Base-by-base conservation (phyloP, 2,329 filamentous ascomycete species). In the Torrubiella hemipterigena region DNA sequence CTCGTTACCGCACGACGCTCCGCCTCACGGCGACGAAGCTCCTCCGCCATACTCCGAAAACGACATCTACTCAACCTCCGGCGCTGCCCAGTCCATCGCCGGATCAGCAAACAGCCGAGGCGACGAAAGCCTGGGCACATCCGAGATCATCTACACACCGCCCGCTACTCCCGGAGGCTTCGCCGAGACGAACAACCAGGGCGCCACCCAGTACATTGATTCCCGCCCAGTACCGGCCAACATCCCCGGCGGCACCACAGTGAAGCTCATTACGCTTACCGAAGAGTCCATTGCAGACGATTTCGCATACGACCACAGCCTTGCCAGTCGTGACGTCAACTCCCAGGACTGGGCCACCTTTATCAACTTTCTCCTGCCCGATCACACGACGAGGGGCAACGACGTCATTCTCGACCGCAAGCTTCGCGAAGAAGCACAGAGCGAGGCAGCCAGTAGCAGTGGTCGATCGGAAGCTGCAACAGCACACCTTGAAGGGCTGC, bases 271-370 rank as follows among this genome's bases (percentile, higher is more conserved):
- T 34, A 38, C 42, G 4, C 42, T 69, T 7, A 41, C 41, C 3
- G 39, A 48, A 4, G 35, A 46, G 19, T 58, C 56, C n/a, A 42
- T 49, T 4, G 58, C 63, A 0, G 51, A 56, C 6, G 55, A 65
- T 31, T 51, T 71, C 8, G 61, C 65, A 0, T 68, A 59, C 32
- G 55, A 51, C 2, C 31, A 40, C 8, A 51, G 50, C 19, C 58
- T 57, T 44, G 50, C 46, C 6, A 40, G 40, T 5, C 60, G 59
- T 23, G 67, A 70, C 31, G 55, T 73, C 10, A 59, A 52, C 1
- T 41, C 50, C 11, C 61, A 68, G 41, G 71, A 77, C 44, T 77
- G 72, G 72, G 58, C 61, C 21, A 73, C 70, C 0, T 76, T 77
- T 47, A 40, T 70, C 27, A 73, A 73, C 41, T 66, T 65, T 37